phyloP scores from a whole-genome alignment of 73 alveolate species.

The Paramecium sonneborni region DNA sequence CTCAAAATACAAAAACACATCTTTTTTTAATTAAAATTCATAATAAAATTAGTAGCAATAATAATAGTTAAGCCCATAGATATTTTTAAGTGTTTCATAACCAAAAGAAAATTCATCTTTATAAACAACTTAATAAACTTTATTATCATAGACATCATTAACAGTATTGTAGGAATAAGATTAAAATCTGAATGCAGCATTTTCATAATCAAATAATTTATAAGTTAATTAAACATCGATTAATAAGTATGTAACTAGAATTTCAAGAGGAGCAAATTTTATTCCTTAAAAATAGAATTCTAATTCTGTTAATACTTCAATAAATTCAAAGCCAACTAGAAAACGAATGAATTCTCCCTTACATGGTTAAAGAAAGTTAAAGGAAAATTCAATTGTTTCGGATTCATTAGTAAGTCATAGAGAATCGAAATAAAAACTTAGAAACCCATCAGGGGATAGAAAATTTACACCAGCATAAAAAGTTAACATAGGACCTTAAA shows the following conservation, averaged over 20 bases:
- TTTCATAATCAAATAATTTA: not conserved
- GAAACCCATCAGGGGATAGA: slow-evolving; percentile 22
- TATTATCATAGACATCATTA: not conserved
- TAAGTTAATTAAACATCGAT: not conserved
- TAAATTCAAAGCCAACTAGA: not conserved
- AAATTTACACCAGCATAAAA: not conserved
- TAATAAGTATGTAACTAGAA: slow-evolving; percentile 35
- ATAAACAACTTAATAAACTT: not conserved
- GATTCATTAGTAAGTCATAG: not conserved
- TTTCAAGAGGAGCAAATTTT: slow-evolving; percentile 35
- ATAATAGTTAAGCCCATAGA: not conserved
- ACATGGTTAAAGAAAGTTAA: slow-evolving; percentile 3
- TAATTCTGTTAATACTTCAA: not conserved
- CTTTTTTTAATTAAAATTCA: not conserved
- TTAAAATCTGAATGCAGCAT: not conserved
- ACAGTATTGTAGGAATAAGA: not conserved
- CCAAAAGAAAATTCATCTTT: not conserved
- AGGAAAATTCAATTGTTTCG: slow-evolving; percentile 22
- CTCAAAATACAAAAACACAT: not conserved
- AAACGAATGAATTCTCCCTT: slow-evolving; percentile 48
- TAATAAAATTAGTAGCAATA: not conserved
- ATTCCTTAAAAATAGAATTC: slow-evolving; percentile 10
- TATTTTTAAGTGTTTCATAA: not conserved
- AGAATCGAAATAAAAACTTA: not conserved
- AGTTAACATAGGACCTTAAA: not conserved